These are phyloP conservation scores for Aquilaria malaccensis DNA, from an alignment of 345 rosid genomes.

Conservation along the genomic window DNA sequence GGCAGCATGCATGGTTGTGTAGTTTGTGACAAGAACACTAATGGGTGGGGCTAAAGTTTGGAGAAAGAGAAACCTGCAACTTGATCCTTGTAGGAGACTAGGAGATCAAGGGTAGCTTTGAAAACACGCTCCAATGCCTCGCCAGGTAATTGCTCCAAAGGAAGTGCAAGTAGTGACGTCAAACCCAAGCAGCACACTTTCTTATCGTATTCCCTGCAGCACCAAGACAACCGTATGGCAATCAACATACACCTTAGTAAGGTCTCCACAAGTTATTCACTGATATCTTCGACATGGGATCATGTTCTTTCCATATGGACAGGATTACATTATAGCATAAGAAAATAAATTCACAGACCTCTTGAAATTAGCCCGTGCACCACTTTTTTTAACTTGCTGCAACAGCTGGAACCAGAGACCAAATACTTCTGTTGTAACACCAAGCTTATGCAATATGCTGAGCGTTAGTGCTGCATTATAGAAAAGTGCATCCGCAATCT, in stretches of 20 bases:
- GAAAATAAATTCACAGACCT: conserved; percentile 31
- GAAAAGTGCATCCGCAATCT: conserved; percentile 95
- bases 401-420: conserved; percentile 95
- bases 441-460: conserved; percentile 66
- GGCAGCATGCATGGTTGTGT: not conserved
- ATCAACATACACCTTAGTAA: too few species aligned
- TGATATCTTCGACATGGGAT: too few species aligned
- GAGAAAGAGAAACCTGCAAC: conserved; percentile 57
- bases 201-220: conserved; percentile 85
- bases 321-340: too few species aligned
- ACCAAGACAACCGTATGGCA: conserved; percentile 11
- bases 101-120: conserved; percentile 77
- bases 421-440: conserved; percentile 71
- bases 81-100: conserved; percentile 89
- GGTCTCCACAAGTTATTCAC: too few species aligned
- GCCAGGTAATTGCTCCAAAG: conserved; percentile 74
- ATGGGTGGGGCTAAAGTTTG: not conserved
- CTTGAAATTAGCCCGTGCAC: conserved; percentile 67
- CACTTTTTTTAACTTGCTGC: conserved; percentile 89
- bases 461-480: conserved; percentile 81
- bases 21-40: not conserved
- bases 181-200: conserved; percentile 98
- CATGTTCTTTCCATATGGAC: too few species aligned
- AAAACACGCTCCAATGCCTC: conserved; percentile 89
- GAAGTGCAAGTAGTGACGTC: conserved; percentile 77